Conservation (phyloP, 1,139 yeast species). For the Kodamaea arcana region DNA sequence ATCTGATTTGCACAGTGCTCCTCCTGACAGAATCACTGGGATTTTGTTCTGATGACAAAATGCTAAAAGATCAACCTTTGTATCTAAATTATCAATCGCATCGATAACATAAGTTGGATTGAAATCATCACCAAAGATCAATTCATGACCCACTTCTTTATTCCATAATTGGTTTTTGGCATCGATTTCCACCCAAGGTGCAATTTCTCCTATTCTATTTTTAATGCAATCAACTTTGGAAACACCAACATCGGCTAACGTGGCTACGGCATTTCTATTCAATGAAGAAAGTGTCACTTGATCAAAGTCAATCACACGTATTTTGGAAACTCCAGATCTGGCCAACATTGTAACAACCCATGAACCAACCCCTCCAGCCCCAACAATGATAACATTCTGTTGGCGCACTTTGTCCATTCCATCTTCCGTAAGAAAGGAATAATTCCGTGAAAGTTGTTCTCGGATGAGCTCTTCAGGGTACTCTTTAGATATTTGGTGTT, state of each 20-base stretch:
- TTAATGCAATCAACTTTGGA: constrained; percentile 81
- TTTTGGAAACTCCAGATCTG: constrained; percentile 78
- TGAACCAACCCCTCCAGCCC: constrained; percentile 98
- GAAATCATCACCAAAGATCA: constrained; percentile 52
- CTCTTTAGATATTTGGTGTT: constrained; percentile 8
- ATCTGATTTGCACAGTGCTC: constrained; percentile 77
- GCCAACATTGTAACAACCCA: constrained; percentile 93
- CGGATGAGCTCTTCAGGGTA: constrained; percentile 74
- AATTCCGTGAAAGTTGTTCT: constrained; percentile 90
- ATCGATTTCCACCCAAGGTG: constrained; percentile 89
- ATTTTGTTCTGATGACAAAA: constrained; percentile 60
- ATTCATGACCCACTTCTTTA: constrained; percentile 55
- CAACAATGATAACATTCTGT: constrained; percentile 84
- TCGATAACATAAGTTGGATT: constrained; percentile 77
- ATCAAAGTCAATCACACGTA: constrained; percentile 87
- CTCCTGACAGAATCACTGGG: constrained; percentile 82
- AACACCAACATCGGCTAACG: constrained; percentile 80
- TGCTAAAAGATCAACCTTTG: constrained; percentile 83
- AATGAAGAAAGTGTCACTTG: constrained; percentile 90
- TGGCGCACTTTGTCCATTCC: constrained; percentile 74
- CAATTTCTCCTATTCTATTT: constrained; percentile 58
- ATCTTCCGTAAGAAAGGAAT: constrained; percentile 82
- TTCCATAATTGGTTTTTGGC: constrained; percentile 77
- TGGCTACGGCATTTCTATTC: constrained; percentile 93
- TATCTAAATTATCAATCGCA: constrained; percentile 93